These are phyloP conservation scores for Ilyonectria sp. DNA, from an alignment of 2,329 filamentous ascomycete species.

Conservation along the genomic window DNA sequence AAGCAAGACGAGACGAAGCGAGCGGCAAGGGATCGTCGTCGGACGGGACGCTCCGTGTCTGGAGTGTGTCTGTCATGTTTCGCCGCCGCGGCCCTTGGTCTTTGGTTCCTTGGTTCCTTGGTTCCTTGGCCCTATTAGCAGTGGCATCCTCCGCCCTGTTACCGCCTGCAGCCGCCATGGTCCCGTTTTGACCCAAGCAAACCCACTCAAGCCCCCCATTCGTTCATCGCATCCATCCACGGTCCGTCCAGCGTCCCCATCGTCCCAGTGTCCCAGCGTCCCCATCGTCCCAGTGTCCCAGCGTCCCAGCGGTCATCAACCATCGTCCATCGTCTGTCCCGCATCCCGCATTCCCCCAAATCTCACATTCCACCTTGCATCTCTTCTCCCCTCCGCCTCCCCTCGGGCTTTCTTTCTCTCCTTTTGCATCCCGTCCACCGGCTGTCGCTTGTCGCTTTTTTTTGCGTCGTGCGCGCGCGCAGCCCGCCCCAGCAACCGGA, in stretches of 20 bases:
- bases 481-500: conserved; percentile 13
- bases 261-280: neutral
- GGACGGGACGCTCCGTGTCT: conserved; percentile 28
- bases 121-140: neutral
- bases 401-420: conserved; percentile 1
- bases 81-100: neutral
- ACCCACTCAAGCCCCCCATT: neutral
- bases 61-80: conserved; percentile 17
- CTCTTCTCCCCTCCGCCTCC: conserved; percentile 21
- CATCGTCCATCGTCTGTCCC: conserved; percentile 19
- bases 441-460: neutral
- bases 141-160: conserved; percentile 3
- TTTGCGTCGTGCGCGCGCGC: conserved; percentile 20
- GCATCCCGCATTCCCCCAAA: conserved; percentile 7
- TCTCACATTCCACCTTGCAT: conserved; percentile 30
- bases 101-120: neutral
- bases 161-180: conserved; percentile 8
- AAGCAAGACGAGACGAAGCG: conserved; percentile 14
- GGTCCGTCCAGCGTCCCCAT: neutral
- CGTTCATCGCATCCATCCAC: neutral
- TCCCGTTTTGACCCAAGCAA: conserved; percentile 12
- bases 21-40: conserved; percentile 17
- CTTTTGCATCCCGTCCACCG: conserved; percentile 4
- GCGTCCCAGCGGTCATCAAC: neutral
- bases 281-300: neutral